A percentile compares a stretch with the other conserved stretches of the same genome.
phyloP scores from a whole-genome alignment of 1,284 basidiomycete genomes.

The Hemileia vastatrix region DNA sequence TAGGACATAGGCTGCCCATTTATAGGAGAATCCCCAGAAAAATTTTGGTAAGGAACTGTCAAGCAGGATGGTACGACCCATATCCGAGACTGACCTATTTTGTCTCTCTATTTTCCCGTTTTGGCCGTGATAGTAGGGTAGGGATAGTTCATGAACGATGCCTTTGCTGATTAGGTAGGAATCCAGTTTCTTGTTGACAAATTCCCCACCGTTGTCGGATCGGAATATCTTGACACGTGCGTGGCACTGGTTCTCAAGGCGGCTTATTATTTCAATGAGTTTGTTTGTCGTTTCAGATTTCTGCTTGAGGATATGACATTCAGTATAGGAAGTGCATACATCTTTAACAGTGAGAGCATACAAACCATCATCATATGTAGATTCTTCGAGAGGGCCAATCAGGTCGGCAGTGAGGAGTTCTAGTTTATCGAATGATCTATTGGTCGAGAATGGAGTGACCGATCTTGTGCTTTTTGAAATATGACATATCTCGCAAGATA shows the following conservation, averaged over 20 bases:
- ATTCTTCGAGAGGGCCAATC: background rate
- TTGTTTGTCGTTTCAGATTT: no score
- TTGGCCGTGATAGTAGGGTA: constrained; percentile 6
- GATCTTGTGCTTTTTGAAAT: background rate
- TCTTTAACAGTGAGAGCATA: no score
- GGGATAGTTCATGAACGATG: background rate
- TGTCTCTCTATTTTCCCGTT: constrained; percentile 1
- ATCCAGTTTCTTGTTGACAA: background rate
- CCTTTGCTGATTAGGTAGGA: background rate
- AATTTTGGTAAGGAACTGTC: background rate
- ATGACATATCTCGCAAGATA: background rate
- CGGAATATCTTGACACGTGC: no score
- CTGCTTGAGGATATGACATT: no score
- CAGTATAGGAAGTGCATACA: no score
- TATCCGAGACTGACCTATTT: background rate
- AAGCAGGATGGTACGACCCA: background rate
- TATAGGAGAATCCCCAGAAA: constrained; percentile 1
- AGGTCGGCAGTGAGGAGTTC: background rate
- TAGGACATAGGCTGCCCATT: background rate
- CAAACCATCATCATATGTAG: no score
- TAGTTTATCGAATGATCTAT: background rate
- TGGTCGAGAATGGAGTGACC: background rate
- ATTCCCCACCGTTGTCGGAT: constrained; percentile 1
- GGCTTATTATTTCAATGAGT: no score
- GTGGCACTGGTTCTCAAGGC: no score